phyloP scores from a whole-genome alignment of 257 asterid genomes.

The Solanum sejunctum region DNA sequence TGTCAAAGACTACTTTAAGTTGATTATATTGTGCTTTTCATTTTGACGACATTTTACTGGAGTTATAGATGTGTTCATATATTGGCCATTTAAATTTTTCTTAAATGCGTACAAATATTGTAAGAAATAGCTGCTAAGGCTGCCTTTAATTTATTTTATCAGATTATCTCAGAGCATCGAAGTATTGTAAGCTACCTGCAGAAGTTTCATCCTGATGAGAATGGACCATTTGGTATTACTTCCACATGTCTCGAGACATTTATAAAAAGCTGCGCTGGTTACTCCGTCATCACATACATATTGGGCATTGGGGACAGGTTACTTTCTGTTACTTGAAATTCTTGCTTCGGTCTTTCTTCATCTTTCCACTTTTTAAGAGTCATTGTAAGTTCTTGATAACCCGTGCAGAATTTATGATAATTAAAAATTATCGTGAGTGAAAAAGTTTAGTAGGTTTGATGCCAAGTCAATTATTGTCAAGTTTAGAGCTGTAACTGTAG shows the following conservation, averaged over 20 bases:
- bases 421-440: neutral
- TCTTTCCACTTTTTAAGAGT: neutral
- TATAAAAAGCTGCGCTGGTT: constrained; percentile 97
- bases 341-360: neutral
- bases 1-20: neutral
- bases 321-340: constrained; percentile 1
- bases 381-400: neutral
- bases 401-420: neutral
- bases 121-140: neutral
- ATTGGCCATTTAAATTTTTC: neutral
- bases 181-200: constrained; percentile 88
- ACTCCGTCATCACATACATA: constrained; percentile 95
- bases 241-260: constrained; percentile 92
- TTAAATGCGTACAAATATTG: neutral
- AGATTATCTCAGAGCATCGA: constrained; percentile 98
- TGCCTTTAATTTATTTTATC: constrained; percentile 10
- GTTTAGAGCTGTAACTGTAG: neutral
- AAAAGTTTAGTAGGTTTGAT: neutral
- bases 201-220: constrained; percentile 86
- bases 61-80: neutral
- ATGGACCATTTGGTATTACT: constrained; percentile 91
- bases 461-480: neutral
- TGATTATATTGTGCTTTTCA: neutral
- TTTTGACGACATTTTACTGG: neutral
- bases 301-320: constrained; percentile 98